Conservation (phyloP, 75 land plant species). For the Cupressus sempervirens region DNA sequence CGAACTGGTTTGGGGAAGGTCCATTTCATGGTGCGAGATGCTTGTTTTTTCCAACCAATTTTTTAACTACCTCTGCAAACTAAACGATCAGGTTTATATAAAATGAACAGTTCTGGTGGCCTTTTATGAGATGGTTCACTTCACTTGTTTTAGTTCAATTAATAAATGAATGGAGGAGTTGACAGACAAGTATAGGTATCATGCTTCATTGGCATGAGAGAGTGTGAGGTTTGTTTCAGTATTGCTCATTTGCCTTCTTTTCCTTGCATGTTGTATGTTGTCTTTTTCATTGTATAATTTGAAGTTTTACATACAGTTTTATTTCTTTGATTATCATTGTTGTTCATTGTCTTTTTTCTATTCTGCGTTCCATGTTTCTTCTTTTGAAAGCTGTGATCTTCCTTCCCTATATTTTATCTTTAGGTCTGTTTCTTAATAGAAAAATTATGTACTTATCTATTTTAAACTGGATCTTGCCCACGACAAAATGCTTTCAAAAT, state of each 20-base stretch:
- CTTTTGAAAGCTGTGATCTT: not conserved
- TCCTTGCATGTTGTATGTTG: no score
- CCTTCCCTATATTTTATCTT: not conserved
- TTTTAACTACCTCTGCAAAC: not conserved
- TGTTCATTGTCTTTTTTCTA: no score
- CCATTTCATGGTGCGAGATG: no score
- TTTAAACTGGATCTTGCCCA: not conserved
- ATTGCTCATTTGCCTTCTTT: not conserved
- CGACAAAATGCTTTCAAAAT: not conserved
- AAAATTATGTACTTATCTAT: not conserved
- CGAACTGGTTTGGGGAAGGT: no score
- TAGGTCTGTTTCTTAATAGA: not conserved
- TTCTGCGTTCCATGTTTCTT: no score
- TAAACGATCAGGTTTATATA: no score
- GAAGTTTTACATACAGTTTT: no score
- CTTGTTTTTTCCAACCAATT: not conserved
- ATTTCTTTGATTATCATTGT: no score
- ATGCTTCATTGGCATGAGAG: not conserved
- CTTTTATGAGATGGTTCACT: no score
- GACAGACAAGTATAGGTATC: not conserved
- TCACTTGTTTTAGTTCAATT: no score
- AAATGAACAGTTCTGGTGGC: not conserved
- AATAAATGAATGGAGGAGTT: not conserved
- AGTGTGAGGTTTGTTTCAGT: not conserved
- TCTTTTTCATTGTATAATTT: no score